Evolutionary conservation across 1,284 basidiomycete genomes (phyloP), one percentile per base, ranked within the genome.

Genomic region (Gymnopus androsaceus): DNA sequence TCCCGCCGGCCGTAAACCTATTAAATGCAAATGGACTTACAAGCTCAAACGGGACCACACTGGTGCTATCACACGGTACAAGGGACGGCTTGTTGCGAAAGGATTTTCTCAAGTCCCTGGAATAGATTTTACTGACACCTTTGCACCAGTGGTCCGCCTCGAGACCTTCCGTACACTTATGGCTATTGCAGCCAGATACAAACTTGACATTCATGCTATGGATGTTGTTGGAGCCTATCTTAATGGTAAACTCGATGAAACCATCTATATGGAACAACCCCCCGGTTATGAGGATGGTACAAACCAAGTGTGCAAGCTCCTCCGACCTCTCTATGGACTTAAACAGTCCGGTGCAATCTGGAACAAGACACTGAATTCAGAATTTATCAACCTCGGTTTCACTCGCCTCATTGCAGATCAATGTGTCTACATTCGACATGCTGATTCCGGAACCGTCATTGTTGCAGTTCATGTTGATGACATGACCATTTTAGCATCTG

Each of bases 151-250:
- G 12, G 44, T 19, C 14, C 44, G 30, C 19, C 11, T 46, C n/a
- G 44, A 46, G 27, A 15, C 44, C 6, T 15, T 27, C 25, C 30
- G 44, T 27, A 19, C 21, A 14, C 37, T 73, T 0, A 31, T 71
- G 1, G 63, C 68, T 0, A 52, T 72, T 1, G 70, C 69, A 6
- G 58, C 61, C 3, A 51, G 31, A 3, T 51, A 60, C 21, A 59
- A 62, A 11, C 58, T 68, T 41, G 59, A 68, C 31, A 49, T 67
- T 1, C 58, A 67, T 7, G 63, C 61, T 31, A 55, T 74, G 5
- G 73, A 66, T 50, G 63, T 80, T 0, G 67, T 68, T 3, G 67
- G 64, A 0, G 70, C 70, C 0, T 78, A 70, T 56, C 66, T 77
- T 1, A 72, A 77, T 33, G 31, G 31, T 33, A 14, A 33, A 33